Evolutionary conservation across 139 green algal species (phyloP), one percentile per base, ranked within the genome.

Genomic region (Haematococcus lacustris): DNA sequence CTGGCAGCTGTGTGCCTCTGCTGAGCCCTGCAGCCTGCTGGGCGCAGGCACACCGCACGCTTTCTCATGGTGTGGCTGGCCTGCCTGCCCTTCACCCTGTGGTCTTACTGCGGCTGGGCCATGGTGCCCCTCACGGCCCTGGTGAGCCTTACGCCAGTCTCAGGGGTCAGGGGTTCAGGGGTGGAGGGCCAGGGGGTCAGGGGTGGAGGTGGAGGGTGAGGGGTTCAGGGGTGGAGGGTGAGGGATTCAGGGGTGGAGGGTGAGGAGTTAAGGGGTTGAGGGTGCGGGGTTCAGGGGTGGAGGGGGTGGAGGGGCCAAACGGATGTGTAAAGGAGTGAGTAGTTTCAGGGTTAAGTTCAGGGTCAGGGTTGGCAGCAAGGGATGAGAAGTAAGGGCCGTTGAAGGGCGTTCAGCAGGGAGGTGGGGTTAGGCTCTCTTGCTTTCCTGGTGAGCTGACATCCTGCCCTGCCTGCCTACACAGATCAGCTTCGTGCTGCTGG

Each of bases 21-120:
- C 47, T 57, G 47, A 13, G 21, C 47, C 47, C 47, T 30, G 17
- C 9, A 17, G 9, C 43, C 43, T 53, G 17, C 9, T 53, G 43
- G 17, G 9, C 43, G 53, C 53, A 64, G 87, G 25, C 79, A 85
- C 77, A 81, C 73, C 7, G 77, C 72, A 2, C 69, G 76, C 47
- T 84, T 84, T 68, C 78, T 91, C 63, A 82, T 93, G 74, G 76
- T 86, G 21, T 89, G 84, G 85, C 89, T 61, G 25, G 39, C 28
- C 6, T 59, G 41, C 66, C 25, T 61, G 39, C 26, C 66, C 66
- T 71, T 93, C 51, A 72, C 78, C 13, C 77, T 85, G 32, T 59
- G 66, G 66, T 28, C 21, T n/a, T 71, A 64, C 53, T 23, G 13
- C 9, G 53, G 53, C 53, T 64, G 53, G 53, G 53, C 21, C 21